Conservation (phyloP, 129 eudicot genomes). For the Gnaphalium uliginosum region DNA sequence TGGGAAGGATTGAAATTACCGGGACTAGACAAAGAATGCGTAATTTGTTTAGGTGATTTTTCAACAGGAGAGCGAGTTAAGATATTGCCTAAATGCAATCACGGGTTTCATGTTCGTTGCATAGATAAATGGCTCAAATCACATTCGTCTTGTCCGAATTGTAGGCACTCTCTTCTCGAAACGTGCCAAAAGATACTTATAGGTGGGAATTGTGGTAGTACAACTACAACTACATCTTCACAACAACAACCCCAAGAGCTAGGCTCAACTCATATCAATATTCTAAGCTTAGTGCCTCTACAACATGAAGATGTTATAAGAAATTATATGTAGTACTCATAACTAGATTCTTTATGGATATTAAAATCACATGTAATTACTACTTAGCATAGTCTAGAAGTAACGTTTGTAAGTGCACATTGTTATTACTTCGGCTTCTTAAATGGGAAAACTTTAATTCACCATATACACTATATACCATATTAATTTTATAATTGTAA, state of each 20-base stretch:
- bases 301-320: not conserved
- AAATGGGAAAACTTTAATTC: too few relatives aligned
- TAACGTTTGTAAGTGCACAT: not conserved
- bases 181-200: conserved; percentile 64
- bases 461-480: too few relatives aligned
- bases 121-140: conserved; percentile 80
- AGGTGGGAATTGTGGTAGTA: conserved; percentile 21
- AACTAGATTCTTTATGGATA: not conserved
- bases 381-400: not conserved
- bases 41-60: conserved; percentile 73
- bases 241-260: conserved; percentile 17
- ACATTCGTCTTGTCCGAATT: conserved; percentile 94
- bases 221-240: conserved; percentile 3
- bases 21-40: conserved; percentile 71
- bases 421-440: not conserved
- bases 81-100: conserved; percentile 81
- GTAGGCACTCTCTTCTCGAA: conserved; percentile 72
- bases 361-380: not conserved
- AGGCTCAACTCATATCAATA: not conserved
- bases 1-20: conserved; percentile 53
- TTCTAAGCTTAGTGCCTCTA: not conserved
- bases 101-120: conserved; percentile 80
- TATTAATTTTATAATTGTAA: not conserved
- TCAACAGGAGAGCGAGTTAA: conserved; percentile 53
- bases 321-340: not conserved